Conservation (phyloP, 2,329 filamentous ascomycete species). For the Neurospora sp. region DNA sequence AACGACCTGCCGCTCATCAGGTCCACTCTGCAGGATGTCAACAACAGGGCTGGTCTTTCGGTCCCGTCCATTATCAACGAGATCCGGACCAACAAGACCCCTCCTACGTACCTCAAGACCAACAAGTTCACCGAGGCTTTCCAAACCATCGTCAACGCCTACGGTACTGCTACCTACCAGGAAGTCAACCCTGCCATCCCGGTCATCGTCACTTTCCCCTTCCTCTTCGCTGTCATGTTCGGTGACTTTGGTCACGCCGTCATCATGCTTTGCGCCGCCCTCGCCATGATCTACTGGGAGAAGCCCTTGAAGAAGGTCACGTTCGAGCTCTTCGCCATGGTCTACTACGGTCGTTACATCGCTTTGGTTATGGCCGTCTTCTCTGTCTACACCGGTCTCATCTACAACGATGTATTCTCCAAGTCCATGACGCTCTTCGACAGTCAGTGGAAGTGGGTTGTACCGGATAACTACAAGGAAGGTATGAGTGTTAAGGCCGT, state of each 20-base stretch:
- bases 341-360: slow-evolving; percentile 97
- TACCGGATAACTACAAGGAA: slow-evolving; percentile 56
- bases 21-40: slow-evolving; percentile 90
- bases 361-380: slow-evolving; percentile 97
- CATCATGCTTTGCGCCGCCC: slow-evolving; percentile 75
- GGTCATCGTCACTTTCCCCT: slow-evolving; percentile 97
- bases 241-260: slow-evolving; percentile 91
- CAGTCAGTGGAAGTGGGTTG: slow-evolving; percentile 76
- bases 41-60: slow-evolving; percentile 88
- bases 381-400: slow-evolving; percentile 91
- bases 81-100: slow-evolving; percentile 93
- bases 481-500: slow-evolving; percentile 55
- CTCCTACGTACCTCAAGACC: slow-evolving; percentile 92
- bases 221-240: slow-evolving; percentile 99
- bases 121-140: slow-evolving; percentile 98
- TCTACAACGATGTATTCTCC: slow-evolving; percentile 97
- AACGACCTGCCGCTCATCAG: slow-evolving; percentile 84
- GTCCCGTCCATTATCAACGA: slow-evolving; percentile 98
- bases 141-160: slow-evolving; percentile 98
- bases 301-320: slow-evolving; percentile 82
- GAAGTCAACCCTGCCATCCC: slow-evolving; percentile 95
- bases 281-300: slow-evolving; percentile 96
- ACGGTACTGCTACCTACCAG: slow-evolving; percentile 93
- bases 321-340: slow-evolving; percentile 95
- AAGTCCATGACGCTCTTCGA: slow-evolving; percentile 81